Evolutionary conservation across 140 eudicot species (phyloP).

Genomic region (Erigeron philadelphicus): DNA sequence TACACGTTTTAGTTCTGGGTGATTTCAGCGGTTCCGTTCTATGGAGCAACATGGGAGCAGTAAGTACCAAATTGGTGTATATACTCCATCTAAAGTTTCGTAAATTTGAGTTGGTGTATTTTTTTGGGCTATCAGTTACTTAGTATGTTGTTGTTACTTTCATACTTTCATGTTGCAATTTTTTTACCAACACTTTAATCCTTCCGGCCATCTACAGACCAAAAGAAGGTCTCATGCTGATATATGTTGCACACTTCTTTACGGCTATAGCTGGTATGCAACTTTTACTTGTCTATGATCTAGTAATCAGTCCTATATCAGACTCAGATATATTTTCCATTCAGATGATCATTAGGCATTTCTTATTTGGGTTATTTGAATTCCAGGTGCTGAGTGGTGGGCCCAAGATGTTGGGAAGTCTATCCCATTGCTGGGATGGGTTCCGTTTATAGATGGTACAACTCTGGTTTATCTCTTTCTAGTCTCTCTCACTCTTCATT

Average conservation of each 20-base stretch:
- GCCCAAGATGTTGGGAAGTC: conserved; percentile 78
- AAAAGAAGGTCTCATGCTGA: conserved; percentile 93
- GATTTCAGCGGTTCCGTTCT: conserved; percentile 87
- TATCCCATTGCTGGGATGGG: conserved; percentile 75
- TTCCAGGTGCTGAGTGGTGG: conserved; percentile 96
- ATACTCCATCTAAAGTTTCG: background rate
- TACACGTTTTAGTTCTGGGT: conserved; percentile 90
- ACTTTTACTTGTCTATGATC: conserved; percentile 6
- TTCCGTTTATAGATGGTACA: conserved; percentile 69
- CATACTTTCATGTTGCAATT: conserved; percentile 46
- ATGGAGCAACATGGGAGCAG: conserved; percentile 97
- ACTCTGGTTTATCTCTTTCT: background rate
- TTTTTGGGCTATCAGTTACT: background rate
- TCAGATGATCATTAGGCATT: background rate
- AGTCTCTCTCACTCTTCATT: conserved; percentile 9
- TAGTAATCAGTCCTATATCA: background rate
- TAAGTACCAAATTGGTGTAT: conserved; percentile 30
- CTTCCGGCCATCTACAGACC: conserved; percentile 95
- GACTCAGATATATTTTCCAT: background rate
- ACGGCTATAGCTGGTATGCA: conserved; percentile 79
- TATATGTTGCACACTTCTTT: conserved; percentile 65
- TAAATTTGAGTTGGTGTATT: background rate
- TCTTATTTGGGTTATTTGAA: conserved; percentile 2
- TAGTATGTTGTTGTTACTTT: conserved; percentile 18
- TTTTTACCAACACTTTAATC: conserved; percentile 82